Base-by-base conservation (phyloP, 345 rosid species). In the Ceriops tagal region DNA sequence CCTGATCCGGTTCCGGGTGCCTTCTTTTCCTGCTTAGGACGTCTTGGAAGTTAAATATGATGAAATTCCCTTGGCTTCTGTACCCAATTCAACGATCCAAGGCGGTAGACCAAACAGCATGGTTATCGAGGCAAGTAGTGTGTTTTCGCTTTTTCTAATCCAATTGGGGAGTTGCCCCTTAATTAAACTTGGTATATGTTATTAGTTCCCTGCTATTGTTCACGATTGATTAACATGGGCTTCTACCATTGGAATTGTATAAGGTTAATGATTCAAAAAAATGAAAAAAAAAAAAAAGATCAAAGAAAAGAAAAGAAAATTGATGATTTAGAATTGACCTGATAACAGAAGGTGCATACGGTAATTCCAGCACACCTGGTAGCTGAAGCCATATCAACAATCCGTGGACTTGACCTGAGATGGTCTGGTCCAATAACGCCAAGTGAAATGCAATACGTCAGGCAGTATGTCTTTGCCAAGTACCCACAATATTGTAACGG, bases 351-450 rank as follows among this genome's bases (percentile, higher is more conserved):
- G 68, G 71, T 70, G 1, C 77, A 78, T 26, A 49, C 81, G 1
- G 60, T 86, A 65, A 80, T 86, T 49, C 90, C 90, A 19, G 86
- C 90, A 20, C 81, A 86, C 68, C 16, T 86, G 24, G 69, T 86
- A 47, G 90, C 88, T 8, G 90, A 84, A 75, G 90, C 90, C 56
- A 86, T 86, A 51, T 80, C 86, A 10, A 82, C 88, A 0, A 71
- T 86, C 46, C 77, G 73, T 0, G 86, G 90, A 5, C 81, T 88
- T 34, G 90, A 81, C 79, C 82, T 88, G 24, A 76, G 93, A 68
- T 88, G 93, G 88, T 88, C 91, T 5, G 89, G 87, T 6, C 89
- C 93, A 3, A 88, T 86, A 61, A 88, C 93, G 0, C 88, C 83
- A 0, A 74, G 71, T 6, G 93, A 88, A 78, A 86, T 87, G 87